Evolutionary conservation across 352 stramenopile species (phyloP).

Genomic region (Peronospora tabacina): DNA sequence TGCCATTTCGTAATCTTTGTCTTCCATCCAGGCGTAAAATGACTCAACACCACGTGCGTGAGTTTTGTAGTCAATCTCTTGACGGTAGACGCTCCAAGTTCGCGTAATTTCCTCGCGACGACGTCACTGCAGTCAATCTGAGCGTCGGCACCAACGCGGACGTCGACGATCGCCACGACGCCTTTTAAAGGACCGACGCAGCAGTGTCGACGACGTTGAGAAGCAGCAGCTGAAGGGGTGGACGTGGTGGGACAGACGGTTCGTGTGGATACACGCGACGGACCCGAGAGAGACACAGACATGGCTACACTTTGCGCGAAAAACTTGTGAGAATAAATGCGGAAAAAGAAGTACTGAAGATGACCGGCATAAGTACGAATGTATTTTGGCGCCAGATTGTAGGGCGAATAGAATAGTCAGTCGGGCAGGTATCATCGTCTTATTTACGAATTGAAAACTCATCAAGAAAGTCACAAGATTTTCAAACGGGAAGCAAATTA

Average conservation of each 20-base stretch:
- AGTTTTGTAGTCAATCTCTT: conserved; percentile 58
- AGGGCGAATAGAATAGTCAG: too few relatives aligned
- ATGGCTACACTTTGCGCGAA: conserved; percentile 46
- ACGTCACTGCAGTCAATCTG: conserved; percentile 79
- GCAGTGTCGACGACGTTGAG: conserved; percentile 16
- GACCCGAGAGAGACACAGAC: conserved; percentile 46
- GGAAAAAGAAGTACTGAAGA: too few relatives aligned
- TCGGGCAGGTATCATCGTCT: too few relatives aligned
- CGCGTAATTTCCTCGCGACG: conserved; percentile 52
- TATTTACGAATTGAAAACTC: neutral
- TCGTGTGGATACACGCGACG: conserved; percentile 1
- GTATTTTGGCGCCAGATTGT: too few relatives aligned
- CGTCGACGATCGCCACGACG: conserved; percentile 70
- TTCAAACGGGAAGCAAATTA: conserved; percentile 14
- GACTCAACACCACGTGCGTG: conserved; percentile 73
- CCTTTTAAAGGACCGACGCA: conserved; percentile 27
- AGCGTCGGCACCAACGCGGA: conserved; percentile 51
- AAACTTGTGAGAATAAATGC: too few relatives aligned
- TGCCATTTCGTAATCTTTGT: conserved; percentile 67
- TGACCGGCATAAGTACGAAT: too few relatives aligned
- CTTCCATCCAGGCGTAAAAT: conserved; percentile 59
- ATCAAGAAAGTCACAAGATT: conserved; percentile 14
- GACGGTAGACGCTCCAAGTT: conserved; percentile 58
- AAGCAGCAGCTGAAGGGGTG: conserved; percentile 5
- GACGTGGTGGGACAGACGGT: neutral